Percentiles rank a stretch among this genome's conserved stretches.
These are phyloP conservation scores for Boletus huronensis DNA, from an alignment of 768 basidiomycete genomes.

Conservation along the genomic window DNA sequence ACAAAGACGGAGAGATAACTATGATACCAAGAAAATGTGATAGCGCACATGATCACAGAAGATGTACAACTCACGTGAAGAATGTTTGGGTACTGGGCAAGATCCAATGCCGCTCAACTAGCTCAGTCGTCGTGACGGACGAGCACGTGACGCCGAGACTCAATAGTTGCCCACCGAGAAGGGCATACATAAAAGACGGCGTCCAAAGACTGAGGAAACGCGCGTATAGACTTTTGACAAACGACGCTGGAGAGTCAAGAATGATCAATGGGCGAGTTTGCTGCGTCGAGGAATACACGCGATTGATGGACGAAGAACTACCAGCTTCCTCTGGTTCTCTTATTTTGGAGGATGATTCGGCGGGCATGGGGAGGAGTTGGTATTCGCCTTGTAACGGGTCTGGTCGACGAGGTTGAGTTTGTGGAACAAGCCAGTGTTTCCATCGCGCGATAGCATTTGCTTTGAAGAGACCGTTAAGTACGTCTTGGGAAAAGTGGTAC, in stretches of 20 bases:
- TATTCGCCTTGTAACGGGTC: constrained; percentile 20
- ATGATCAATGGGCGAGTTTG: constrained; percentile 12
- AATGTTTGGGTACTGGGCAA: constrained; percentile 77
- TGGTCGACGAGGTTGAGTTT: constrained; percentile 3
- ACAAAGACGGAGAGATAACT: constrained; percentile 74
- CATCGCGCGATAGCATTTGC: constrained; percentile 7
- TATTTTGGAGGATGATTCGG: constrained; percentile 1
- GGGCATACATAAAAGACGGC: constrained; percentile 24
- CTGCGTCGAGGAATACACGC: neutral
- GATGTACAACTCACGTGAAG: constrained; percentile 56
- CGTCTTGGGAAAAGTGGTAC: neutral
- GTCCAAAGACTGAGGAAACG: constrained; percentile 30
- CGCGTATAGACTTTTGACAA: constrained; percentile 15
- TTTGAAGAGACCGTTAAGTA: constrained; percentile 7
- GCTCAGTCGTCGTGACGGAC: constrained; percentile 70
- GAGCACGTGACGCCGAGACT: constrained; percentile 23
- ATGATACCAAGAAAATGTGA: neutral
- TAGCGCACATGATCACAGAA: neutral
- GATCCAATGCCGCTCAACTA: constrained; percentile 62
- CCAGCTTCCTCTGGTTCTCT: constrained; percentile 10
- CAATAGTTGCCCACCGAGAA: constrained; percentile 28
- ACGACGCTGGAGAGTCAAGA: constrained; percentile 19
- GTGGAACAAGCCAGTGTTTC: constrained; percentile 16
- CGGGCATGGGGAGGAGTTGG: constrained; percentile 14
- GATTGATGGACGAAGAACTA: neutral